Conservation (phyloP, 768 basidiomycete species). For the Rubroboletus satanas region DNA sequence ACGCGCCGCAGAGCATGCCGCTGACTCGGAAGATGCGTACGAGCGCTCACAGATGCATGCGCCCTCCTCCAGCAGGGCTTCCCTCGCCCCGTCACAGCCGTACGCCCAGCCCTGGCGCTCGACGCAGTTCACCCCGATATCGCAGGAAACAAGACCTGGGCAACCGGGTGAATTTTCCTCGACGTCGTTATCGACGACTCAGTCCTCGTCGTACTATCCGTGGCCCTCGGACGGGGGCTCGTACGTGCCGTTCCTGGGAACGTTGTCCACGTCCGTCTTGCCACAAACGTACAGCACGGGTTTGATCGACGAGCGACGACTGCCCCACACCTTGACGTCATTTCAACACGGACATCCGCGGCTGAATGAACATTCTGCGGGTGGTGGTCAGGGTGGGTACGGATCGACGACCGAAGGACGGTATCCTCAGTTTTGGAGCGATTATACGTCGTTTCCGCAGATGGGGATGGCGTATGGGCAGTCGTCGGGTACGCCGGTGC, state of each 20-base stretch:
- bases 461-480: slow-evolving; percentile 40
- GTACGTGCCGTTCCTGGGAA: slow-evolving; percentile 39
- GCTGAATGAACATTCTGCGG: slow-evolving; percentile 11
- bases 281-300: slow-evolving; percentile 77
- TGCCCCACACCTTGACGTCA: slow-evolving; percentile 7
- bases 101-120: slow-evolving; percentile 32
- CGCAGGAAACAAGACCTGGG: slow-evolving; percentile 5
- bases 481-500: slow-evolving; percentile 1
- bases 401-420: slow-evolving; percentile 26
- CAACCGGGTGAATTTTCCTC: slow-evolving; percentile 11
- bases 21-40: slow-evolving; percentile 36
- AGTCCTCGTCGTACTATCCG: slow-evolving; percentile 38
- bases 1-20: slow-evolving; percentile 53
- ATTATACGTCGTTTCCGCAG: slow-evolving; percentile 51
- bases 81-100: slow-evolving; percentile 11
- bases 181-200: slow-evolving; percentile 6
- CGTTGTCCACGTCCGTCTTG: slow-evolving; percentile 67
- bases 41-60: slow-evolving; percentile 22
- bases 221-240: slow-evolving; percentile 39
- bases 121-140: slow-evolving; percentile 15
- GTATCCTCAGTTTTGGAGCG: slow-evolving; percentile 55
- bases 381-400: slow-evolving; percentile 17
- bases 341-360: slow-evolving; percentile 19
- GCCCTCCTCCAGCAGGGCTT: not conserved
- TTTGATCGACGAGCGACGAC: slow-evolving; percentile 50